Percentiles rank a stretch among this genome's conserved stretches.
These are phyloP conservation scores for Aspergillus funiculosus DNA, from an alignment of 495 filamentous ascomycete species.

Conservation along the genomic window DNA sequence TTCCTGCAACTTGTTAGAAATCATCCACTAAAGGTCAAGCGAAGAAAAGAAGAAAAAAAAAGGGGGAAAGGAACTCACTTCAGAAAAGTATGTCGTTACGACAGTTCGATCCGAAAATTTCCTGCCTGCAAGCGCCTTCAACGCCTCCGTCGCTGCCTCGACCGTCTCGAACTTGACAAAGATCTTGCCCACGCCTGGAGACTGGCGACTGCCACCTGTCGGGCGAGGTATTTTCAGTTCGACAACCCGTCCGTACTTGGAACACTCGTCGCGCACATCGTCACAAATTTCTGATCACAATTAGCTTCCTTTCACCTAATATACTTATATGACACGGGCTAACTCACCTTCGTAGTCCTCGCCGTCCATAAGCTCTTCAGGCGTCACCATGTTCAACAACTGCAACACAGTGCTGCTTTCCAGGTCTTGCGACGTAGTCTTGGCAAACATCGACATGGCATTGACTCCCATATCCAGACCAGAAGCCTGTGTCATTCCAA, in stretches of 20 bases:
- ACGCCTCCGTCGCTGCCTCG: constrained; percentile 74
- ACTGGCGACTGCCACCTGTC: constrained; percentile 68
- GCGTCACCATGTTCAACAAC: constrained; percentile 95
- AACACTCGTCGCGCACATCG: constrained; percentile 85
- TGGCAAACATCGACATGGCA: constrained; percentile 98
- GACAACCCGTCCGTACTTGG: constrained; percentile 78
- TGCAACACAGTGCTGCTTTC: constrained; percentile 79
- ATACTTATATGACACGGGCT: neutral
- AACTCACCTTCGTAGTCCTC: constrained; percentile 84
- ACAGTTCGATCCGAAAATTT: constrained; percentile 96
- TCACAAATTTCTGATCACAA: constrained; percentile 76
- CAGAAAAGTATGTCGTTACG: constrained; percentile 90
- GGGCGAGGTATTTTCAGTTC: constrained; percentile 90
- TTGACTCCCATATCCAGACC: constrained; percentile 94
- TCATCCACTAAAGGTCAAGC: neutral
- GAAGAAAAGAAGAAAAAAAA: neutral
- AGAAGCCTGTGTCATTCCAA: constrained; percentile 83
- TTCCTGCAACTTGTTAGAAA: constrained; percentile 46
- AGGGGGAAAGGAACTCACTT: constrained; percentile 48
- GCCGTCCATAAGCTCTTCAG: constrained; percentile 87
- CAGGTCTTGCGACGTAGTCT: constrained; percentile 72
- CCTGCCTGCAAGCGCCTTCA: constrained; percentile 80
- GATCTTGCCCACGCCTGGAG: constrained; percentile 93
- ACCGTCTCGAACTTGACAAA: constrained; percentile 84
- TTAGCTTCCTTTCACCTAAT: neutral